Base-by-base conservation (phyloP, 345 rosid genomes). In the Eucalyptus marginata region DNA sequence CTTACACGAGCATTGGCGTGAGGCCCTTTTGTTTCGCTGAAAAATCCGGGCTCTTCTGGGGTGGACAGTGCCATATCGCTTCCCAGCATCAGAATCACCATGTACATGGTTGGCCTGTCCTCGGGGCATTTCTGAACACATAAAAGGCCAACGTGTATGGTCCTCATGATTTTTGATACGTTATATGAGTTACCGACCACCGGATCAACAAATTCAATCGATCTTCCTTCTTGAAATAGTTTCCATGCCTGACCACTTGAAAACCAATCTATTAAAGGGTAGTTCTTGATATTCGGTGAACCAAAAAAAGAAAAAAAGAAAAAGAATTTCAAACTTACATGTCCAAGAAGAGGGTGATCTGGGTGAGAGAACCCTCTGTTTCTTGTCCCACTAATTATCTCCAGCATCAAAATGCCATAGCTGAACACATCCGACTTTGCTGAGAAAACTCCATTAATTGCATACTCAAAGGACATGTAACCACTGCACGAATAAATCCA, bases 41-140 rank as follows among this genome's bases (percentile, higher is more conserved):
- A 88, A 83, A 44, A 93, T 16, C 95, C 93, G 1, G 94, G 96
- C 17, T 92, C 91, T 76, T 89, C 93, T 46, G 94, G 93, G 68
- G 49, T 88, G 47, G 93, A 90, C 92, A 92, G 79, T 87, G 91
- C 83, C n/a, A 87, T 92, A 54, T 93, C 92, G 85, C 93, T 91
- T 86, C 89, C 91, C 88, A 94, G 89, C 94, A 93, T 93, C 44
- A 91, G 40, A 44, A 92, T 90, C 54, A 90, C 95, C 16, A 93
- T 88, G 76, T 93, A 86, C 95, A 94, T 93, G 86, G 68, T 91
- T 40, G 95, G 96, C 46, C 95, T 93, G 8, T 92, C 92, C 52
- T 92, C 94, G 24, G 95, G 92, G 14, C 89, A 54, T 44, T 91
- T 90, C 47, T 94, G 93, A 20, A 93, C 92, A 71, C 96, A 93